Base-by-base conservation (phyloP, 306 rosid species). In the Benincasa hispida region DNA sequence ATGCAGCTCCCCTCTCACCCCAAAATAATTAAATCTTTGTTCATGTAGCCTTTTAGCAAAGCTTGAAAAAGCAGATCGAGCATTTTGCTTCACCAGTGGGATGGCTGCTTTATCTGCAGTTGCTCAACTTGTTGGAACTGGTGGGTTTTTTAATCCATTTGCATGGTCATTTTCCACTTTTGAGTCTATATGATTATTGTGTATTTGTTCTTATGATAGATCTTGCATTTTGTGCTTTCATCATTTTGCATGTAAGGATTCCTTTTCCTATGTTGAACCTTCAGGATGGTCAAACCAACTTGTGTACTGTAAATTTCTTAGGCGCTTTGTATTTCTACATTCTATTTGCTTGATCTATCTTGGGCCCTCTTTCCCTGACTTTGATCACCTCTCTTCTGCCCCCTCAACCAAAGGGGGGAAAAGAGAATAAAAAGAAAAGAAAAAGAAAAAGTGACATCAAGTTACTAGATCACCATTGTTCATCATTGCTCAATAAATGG, bases 21-120 rank as follows among this genome's bases (percentile, higher is more conserved):
- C 30, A 10, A 68, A 41, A 68, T 42, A 68, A 68, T 22, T 10
- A 47, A 35, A 45, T 35, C 21, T 79, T 47, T 87, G 76, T 83
- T 74, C 82, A 81, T 58, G 27, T 83, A 94, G 97, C 77, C 87
- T 90, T 50, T 86, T 88, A 65, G 97, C 98, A 35, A 84, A 85
- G 78, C 97, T 91, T 81, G 97, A 94, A 80, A 91, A 90, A 81
- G 98, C 97, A 19, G 95, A 94, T 81, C 85, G 90, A 81, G 97
- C 98, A 82, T 77, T 94, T 76, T 90, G 98, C 89, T 94, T 90
- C 88, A 87, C 95, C 79, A 94, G 97, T 79, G 97, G 98, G 82
- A 94, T 93, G 98, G 94, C 98, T 80, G 98, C 97, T 84, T 82
- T 94, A 86, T 73, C 85, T 69, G 83, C 98, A 80, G 98, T 94